A percentile compares a stretch with the other conserved stretches of the same genome.
These are phyloP conservation scores for Leccinum pellstonianum DNA, from an alignment of 768 basidiomycete genomes.

Conservation along the genomic window DNA sequence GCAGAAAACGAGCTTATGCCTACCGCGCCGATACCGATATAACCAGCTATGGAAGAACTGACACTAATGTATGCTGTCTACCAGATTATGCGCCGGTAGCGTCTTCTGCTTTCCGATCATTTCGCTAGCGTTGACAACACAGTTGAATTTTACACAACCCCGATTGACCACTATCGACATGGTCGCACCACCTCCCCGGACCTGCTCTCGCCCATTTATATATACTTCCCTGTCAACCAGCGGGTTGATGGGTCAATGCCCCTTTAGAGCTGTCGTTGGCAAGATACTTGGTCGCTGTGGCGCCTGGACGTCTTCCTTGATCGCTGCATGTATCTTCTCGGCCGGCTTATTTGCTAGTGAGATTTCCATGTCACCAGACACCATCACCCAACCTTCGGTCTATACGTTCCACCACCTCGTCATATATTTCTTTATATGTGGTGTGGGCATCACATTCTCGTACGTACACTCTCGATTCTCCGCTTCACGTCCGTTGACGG, in stretches of 20 bases:
- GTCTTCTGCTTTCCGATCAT: conserved; percentile 79
- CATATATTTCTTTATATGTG: conserved; percentile 59
- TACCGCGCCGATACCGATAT: no score
- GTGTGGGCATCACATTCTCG: conserved; percentile 72
- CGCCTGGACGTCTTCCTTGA: conserved; percentile 63
- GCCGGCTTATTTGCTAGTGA: conserved; percentile 64
- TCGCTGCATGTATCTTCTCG: conserved; percentile 57
- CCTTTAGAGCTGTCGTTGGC: conserved; percentile 67
- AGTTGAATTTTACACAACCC: conserved; percentile 66
- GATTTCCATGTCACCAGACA: conserved; percentile 45
- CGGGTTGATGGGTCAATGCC: conserved; percentile 83
- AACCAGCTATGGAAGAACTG: background rate
- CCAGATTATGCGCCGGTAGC: conserved; percentile 74
- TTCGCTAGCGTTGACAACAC: conserved; percentile 57
- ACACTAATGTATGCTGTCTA: background rate
- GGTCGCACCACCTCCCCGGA: conserved; percentile 41
- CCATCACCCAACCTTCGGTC: conserved; percentile 36
- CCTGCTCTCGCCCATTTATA: background rate
- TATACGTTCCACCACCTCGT: conserved; percentile 53
- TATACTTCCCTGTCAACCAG: conserved; percentile 35
- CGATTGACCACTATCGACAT: conserved; percentile 77
- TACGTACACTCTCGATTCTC: conserved; percentile 36
- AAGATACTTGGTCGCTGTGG: conserved; percentile 67
- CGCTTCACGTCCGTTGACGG: conserved; percentile 1
- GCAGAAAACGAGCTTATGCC: no score